Conservation (phyloP, 1,284 basidiomycete species). For the Meira miltonrushii region DNA sequence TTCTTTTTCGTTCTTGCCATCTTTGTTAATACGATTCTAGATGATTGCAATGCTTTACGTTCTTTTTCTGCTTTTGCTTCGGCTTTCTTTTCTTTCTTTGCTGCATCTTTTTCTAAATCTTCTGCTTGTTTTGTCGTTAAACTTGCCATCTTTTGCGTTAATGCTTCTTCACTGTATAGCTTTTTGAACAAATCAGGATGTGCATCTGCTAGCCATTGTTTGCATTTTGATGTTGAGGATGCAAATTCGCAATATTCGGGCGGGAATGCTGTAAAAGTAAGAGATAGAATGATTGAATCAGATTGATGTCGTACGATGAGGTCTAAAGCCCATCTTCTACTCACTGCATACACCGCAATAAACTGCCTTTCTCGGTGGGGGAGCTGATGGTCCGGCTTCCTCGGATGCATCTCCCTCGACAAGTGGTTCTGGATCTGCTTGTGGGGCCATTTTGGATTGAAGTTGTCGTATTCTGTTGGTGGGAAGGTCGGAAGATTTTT, state of each 20-base stretch:
- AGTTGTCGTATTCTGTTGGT: no score
- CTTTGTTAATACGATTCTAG: conserved; percentile 42
- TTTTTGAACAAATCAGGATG: conserved; percentile 32
- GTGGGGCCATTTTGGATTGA: neutral
- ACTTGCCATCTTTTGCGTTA: conserved; percentile 38
- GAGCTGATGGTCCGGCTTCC: conserved; percentile 9
- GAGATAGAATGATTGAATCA: neutral
- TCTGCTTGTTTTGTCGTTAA: conserved; percentile 48
- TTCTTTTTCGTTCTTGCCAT: conserved; percentile 49
- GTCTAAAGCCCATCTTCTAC: neutral
- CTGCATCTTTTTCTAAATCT: conserved; percentile 44
- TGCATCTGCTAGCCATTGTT: conserved; percentile 34
- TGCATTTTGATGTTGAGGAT: conserved; percentile 40
- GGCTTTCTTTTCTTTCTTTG: conserved; percentile 49
- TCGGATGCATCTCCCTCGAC: neutral
- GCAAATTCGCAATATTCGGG: conserved; percentile 52
- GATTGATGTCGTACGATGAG: neutral
- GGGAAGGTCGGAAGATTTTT: no score
- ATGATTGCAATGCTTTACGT: conserved; percentile 24
- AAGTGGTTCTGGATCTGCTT: conserved; percentile 5
- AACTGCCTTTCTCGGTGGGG: neutral
- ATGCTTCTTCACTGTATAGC: conserved; percentile 45
- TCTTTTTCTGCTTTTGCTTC: conserved; percentile 49
- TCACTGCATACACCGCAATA: conserved; percentile 6
- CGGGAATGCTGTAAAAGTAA: conserved; percentile 37